Base-by-base conservation (phyloP, 2,329 filamentous ascomycete genomes). In the Penicillium sp. region DNA sequence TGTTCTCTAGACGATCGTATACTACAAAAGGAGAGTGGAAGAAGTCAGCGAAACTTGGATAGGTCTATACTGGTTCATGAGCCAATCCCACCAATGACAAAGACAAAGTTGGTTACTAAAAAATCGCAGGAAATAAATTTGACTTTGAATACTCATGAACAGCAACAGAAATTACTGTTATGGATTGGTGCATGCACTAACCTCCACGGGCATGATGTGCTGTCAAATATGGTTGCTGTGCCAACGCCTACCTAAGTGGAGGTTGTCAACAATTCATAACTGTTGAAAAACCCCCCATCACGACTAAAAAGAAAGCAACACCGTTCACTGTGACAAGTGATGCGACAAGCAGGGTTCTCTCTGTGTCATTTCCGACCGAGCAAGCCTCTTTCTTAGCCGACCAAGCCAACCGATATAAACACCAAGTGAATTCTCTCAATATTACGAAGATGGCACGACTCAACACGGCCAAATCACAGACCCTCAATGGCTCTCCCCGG, bases 381-480 rank as follows among this genome's bases (percentile, higher is more conserved):
- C 39, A 42, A 42, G 39, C 10, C 14, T 42, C 5, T 42, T 13
- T 22, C 3, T 22, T 42, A 42, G 19, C 19, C 39, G 19, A 21
- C 49, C 42, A 31, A 27, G 26, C 13, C 9, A 29, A 47, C 21
- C 37, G 35, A 29, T 35, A 52, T 26, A 16, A 27, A 19, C 22
- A 49, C 27, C 22, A 43, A 13, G 31, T 19, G n/a, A 45, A 4
- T 26, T 21, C 35, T 24, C 14, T 13, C 4, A 24, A 21, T 21
- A 33, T 26, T 26, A 10, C 31, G 13, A 65, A 45, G 19, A 71
- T 71, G 68, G 68, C 68, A 37, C 60, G 68, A 56, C 59, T 71
- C 52, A 71, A 71, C 54, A 64, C 68, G 7, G 49, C 61, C 14
- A 65, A 59, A 13, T 61, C 65, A 8, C 43, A 57, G 29, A 51